These are phyloP conservation scores for Sicyos baderoa DNA, from an alignment of 306 rosid species.

Conservation along the genomic window DNA sequence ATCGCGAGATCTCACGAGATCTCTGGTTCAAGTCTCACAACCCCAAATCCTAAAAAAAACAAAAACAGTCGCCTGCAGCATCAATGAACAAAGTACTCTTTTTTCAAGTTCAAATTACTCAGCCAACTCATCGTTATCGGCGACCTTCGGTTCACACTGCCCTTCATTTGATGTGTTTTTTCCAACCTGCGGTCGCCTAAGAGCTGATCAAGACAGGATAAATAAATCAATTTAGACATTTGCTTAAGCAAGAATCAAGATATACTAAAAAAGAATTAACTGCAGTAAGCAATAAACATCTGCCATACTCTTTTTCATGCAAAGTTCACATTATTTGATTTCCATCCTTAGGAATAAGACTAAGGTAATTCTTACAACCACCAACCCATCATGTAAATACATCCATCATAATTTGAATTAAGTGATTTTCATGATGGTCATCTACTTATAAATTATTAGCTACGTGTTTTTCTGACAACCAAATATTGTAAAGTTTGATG, in stretches of 20 bases:
- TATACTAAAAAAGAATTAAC: not conserved
- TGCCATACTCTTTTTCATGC: not conserved
- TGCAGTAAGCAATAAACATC: not conserved
- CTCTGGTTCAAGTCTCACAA: too few relatives aligned
- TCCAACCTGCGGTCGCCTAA: not conserved
- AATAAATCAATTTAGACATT: not conserved
- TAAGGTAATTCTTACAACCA: not conserved
- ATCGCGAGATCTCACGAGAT: too few relatives aligned
- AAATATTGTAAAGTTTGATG: too few relatives aligned
- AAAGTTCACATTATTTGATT: not conserved
- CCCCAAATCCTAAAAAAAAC: too few relatives aligned
- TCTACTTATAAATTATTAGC: too few relatives aligned
- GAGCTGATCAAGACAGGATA: constrained; percentile 3
- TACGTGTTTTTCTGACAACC: too few relatives aligned
- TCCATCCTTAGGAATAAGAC: not conserved
- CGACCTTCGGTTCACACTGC: not conserved
- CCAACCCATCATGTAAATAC: not conserved
- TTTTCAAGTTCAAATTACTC: too few relatives aligned
- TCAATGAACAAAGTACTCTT: too few relatives aligned
- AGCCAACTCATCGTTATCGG: not conserved
- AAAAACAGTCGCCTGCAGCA: not conserved
- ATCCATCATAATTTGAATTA: too few relatives aligned
- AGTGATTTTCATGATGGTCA: too few relatives aligned
- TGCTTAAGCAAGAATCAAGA: not conserved
- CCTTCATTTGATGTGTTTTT: not conserved